phyloP scores from a whole-genome alignment of 257 asterid species.

The Nyctanthes arbortristis region DNA sequence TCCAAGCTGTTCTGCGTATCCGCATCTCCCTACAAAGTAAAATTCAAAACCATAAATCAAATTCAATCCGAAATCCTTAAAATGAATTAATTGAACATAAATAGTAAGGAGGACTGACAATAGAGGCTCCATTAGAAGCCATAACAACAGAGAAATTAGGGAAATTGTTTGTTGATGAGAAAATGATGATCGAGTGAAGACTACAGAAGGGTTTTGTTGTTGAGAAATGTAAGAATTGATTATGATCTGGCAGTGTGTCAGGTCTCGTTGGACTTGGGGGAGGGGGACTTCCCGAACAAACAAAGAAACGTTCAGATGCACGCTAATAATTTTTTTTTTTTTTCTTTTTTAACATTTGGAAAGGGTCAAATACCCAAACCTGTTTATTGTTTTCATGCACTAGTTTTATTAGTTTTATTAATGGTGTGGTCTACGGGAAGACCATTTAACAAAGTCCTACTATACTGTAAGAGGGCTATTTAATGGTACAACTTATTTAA shows the following conservation, averaged over 20 bases:
- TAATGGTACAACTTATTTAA: too few relatives aligned
- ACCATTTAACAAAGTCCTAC: too few relatives aligned
- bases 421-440: too few relatives aligned
- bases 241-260: constrained; percentile 18
- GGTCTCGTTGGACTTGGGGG: constrained; percentile 24
- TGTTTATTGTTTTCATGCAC: too few relatives aligned
- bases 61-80: constrained; percentile 13
- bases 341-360: too few relatives aligned
- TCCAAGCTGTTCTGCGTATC: constrained; percentile 93
- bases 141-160: constrained; percentile 25
- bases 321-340: too few relatives aligned
- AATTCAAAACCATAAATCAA: constrained; percentile 9
- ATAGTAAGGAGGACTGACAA: constrained; percentile 31
- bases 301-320: background rate
- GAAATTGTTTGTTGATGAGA: constrained; percentile 8
- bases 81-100: constrained; percentile 10
- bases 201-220: constrained; percentile 39
- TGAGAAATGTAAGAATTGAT: constrained; percentile 4
- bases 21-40: constrained; percentile 60
- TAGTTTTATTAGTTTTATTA: too few relatives aligned
- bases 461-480: too few relatives aligned
- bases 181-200: constrained; percentile 11
- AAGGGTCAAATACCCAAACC: too few relatives aligned
- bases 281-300: background rate
- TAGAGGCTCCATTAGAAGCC: constrained; percentile 65